Conservation (phyloP, 192 early-diverging fungal genomes). For the Oehlia diaphana region DNA sequence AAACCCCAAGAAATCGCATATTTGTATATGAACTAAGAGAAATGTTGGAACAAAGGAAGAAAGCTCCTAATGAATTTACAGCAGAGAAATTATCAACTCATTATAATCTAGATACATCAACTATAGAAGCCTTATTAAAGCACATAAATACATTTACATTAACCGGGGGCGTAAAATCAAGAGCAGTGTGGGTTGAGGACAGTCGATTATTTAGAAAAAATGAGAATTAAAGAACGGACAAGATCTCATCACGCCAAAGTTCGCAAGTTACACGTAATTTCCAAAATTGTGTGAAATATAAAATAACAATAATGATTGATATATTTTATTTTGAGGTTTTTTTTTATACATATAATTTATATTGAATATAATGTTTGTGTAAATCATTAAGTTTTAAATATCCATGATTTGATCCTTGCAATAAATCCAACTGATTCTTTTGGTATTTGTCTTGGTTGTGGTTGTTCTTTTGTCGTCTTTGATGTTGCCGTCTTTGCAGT, state of each 20-base stretch:
- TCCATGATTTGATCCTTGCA: neutral
- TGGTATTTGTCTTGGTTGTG: neutral
- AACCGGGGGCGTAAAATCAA: neutral
- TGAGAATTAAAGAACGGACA: neutral
- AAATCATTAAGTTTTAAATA: neutral
- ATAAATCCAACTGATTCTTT: neutral
- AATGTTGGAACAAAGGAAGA: slow-evolving; percentile 11
- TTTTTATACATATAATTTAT: neutral
- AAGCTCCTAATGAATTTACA: neutral
- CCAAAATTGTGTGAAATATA: too few relatives aligned
- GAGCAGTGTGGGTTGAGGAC: neutral
- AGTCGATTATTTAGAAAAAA: neutral
- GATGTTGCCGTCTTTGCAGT: neutral
- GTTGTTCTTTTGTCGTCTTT: neutral
- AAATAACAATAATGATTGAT: too few relatives aligned
- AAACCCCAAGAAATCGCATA: neutral
- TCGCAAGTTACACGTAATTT: too few relatives aligned
- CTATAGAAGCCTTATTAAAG: neutral
- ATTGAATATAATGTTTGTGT: neutral
- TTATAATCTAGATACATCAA: slow-evolving; percentile 4
- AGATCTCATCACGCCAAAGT: too few relatives aligned
- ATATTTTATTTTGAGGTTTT: too few relatives aligned
- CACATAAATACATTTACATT: slow-evolving; percentile 12
- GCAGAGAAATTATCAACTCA: neutral
- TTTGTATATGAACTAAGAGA: neutral